phyloP scores from a whole-genome alignment of 1,139 yeast species.

The Diutina scorzettiae region DNA sequence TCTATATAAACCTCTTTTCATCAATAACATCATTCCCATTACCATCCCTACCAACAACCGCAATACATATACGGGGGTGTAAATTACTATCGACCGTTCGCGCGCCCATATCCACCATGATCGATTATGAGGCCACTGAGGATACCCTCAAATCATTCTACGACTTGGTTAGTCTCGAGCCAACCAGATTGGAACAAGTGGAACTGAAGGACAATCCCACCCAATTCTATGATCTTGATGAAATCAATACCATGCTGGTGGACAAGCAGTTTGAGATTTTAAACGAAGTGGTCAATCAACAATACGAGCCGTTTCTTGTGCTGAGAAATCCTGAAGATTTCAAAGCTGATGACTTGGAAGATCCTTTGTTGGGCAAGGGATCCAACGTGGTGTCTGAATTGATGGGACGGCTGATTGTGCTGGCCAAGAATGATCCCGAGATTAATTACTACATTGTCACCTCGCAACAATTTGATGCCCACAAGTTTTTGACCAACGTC shows the following conservation, averaged over 20 bases:
- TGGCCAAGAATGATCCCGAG: constrained; percentile 29
- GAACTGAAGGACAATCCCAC: constrained; percentile 5
- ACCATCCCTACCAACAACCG: too few species aligned
- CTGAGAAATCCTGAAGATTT: constrained; percentile 4
- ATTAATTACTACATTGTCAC: constrained; percentile 51
- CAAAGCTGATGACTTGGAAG: constrained; percentile 17
- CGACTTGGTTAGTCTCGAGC: constrained; percentile 8
- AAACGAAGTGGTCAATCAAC: constrained; percentile 7
- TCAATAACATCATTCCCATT: too few species aligned
- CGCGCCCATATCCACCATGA: constrained; percentile 8
- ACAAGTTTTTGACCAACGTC: constrained; percentile 53
- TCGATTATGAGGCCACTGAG: constrained; percentile 11
- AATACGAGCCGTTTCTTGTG: constrained; percentile 6
- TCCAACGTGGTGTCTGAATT: constrained; percentile 30
- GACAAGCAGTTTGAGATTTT: constrained; percentile 8
- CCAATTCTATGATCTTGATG: constrained; percentile 6
- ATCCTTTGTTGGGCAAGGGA: constrained; percentile 38
- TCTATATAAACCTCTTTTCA: too few species aligned
- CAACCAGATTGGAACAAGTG: not conserved
- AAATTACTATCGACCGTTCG: too few species aligned
- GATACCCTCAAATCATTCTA: constrained; percentile 10
- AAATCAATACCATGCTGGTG: constrained; percentile 6
- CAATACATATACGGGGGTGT: too few species aligned
- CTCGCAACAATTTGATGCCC: constrained; percentile 63
- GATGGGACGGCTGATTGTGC: constrained; percentile 23